Evolutionary conservation across 2,329 filamentous ascomycete genomes (phyloP).

Genomic region (Trichoderma sp.): DNA sequence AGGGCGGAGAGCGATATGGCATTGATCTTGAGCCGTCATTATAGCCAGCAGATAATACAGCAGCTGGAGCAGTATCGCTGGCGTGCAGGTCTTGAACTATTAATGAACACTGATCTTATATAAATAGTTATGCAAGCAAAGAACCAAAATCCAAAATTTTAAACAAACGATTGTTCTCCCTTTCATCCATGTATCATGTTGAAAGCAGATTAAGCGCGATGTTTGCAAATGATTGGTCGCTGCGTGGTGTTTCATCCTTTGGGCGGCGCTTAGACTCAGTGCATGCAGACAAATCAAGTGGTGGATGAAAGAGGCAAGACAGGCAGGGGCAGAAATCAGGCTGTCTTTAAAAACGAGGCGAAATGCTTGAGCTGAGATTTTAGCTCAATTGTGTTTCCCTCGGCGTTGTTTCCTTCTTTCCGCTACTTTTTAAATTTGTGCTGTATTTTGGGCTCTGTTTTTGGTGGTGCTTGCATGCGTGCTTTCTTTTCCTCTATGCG

Average conservation of each 20-base stretch:
- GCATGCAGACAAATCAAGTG: not conserved
- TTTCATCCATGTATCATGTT: not conserved
- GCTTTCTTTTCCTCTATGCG: not conserved
- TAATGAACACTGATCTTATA: not conserved
- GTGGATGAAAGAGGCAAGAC: not conserved
- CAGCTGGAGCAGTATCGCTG: no score
- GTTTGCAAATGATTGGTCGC: not conserved
- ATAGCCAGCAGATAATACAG: not conserved
- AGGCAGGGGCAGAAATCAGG: not conserved
- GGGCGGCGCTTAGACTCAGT: conserved; percentile 2
- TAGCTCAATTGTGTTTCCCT: not conserved
- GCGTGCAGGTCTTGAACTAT: not conserved
- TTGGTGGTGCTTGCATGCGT: not conserved
- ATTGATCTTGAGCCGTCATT: conserved; percentile 4
- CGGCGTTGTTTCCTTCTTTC: not conserved
- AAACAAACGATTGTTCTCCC: not conserved
- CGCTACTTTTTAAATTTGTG: not conserved
- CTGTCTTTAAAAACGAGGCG: not conserved
- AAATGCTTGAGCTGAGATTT: not conserved
- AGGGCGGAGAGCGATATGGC: not conserved
- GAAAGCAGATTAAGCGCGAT: not conserved
- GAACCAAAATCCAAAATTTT: not conserved
- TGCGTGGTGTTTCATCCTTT: conserved; percentile 7
- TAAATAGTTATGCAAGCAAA: not conserved
- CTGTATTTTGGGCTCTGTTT: not conserved